A percentile compares a stretch with the other conserved stretches of the same genome.
Conservation (phyloP, 371 early-diverging fungal species). For the Rhizomucor pusillus region DNA sequence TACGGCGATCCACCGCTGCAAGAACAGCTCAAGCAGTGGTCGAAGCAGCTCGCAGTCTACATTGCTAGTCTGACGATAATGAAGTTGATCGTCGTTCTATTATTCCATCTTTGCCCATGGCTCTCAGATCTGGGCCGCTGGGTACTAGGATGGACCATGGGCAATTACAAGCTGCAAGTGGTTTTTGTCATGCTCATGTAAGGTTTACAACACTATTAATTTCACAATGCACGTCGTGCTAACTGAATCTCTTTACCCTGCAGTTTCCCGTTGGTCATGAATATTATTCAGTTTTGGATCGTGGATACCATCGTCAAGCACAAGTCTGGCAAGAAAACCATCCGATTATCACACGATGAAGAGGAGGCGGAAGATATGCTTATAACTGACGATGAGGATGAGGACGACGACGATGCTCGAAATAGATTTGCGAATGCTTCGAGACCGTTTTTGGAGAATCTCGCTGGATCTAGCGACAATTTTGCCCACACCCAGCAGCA, state of each 20-base stretch:
- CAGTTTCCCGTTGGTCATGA: conserved; percentile 57
- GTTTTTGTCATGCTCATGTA: conserved; percentile 64
- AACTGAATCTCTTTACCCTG: not conserved
- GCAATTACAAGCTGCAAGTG: conserved; percentile 57
- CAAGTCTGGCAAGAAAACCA: conserved; percentile 29
- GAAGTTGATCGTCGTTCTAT: conserved; percentile 55
- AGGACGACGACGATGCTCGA: conserved; percentile 8
- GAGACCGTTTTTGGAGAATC: too few species aligned
- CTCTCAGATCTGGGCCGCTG: conserved; percentile 59
- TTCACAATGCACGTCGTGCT: not conserved
- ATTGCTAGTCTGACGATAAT: conserved; percentile 53
- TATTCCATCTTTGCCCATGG: conserved; percentile 51
- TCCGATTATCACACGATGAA: conserved; percentile 30
- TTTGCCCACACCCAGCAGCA: not conserved
- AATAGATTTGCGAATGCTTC: too few species aligned
- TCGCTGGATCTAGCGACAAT: too few species aligned
- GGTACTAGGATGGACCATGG: conserved; percentile 54
- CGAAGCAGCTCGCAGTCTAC: conserved; percentile 58
- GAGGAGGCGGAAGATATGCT: conserved; percentile 25
- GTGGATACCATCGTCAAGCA: conserved; percentile 66
- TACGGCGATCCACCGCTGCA: conserved; percentile 62
- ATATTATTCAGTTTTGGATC: conserved; percentile 66
- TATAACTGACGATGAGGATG: conserved; percentile 12
- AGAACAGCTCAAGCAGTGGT: conserved; percentile 50
- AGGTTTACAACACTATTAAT: too few species aligned